Evolutionary conservation across 2,329 filamentous ascomycete genomes (phyloP).

Genomic region (Neonectria hederae): DNA sequence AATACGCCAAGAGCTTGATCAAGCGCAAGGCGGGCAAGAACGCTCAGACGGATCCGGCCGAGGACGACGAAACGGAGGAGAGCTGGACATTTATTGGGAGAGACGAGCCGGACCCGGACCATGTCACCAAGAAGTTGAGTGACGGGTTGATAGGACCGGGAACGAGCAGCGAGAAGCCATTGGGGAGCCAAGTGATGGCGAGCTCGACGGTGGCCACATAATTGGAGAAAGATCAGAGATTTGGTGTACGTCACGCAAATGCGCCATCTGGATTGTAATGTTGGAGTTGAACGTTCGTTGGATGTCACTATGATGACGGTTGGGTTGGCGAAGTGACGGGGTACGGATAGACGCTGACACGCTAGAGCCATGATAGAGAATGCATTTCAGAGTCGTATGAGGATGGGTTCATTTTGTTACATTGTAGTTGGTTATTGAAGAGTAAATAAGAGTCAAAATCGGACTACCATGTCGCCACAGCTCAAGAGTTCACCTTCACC

Average conservation of each 20-base stretch:
- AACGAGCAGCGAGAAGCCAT: slow-evolving; percentile 32
- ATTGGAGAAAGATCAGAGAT: slow-evolving; percentile 7
- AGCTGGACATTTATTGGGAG: slow-evolving; percentile 90
- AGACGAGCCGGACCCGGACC: slow-evolving; percentile 57
- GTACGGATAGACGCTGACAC: slow-evolving; percentile 29
- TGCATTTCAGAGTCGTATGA: slow-evolving; percentile 19
- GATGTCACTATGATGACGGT: slow-evolving; percentile 8
- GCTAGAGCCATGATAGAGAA: slow-evolving; percentile 37
- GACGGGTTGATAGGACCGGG: slow-evolving; percentile 44
- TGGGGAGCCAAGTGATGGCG: slow-evolving; percentile 38
- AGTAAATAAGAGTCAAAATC: too few species aligned
- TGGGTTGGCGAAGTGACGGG: slow-evolving; percentile 15
- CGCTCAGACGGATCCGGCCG: slow-evolving; percentile 50
- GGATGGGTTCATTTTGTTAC: background rate
- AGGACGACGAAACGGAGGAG: slow-evolving; percentile 73
- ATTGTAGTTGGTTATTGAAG: background rate
- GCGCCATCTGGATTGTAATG: slow-evolving; percentile 21
- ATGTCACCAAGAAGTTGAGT: slow-evolving; percentile 53
- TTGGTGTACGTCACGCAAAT: slow-evolving; percentile 3
- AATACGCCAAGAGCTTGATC: slow-evolving; percentile 88
- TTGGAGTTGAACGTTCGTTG: slow-evolving; percentile 11
- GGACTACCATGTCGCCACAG: background rate
- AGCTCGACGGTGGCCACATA: slow-evolving; percentile 18
- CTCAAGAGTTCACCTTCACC: too few species aligned
- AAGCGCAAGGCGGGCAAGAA: slow-evolving; percentile 70